Evolutionary conservation across 2,329 filamentous ascomycete species (phyloP).

Genomic region (Cladophialophora carrionii): DNA sequence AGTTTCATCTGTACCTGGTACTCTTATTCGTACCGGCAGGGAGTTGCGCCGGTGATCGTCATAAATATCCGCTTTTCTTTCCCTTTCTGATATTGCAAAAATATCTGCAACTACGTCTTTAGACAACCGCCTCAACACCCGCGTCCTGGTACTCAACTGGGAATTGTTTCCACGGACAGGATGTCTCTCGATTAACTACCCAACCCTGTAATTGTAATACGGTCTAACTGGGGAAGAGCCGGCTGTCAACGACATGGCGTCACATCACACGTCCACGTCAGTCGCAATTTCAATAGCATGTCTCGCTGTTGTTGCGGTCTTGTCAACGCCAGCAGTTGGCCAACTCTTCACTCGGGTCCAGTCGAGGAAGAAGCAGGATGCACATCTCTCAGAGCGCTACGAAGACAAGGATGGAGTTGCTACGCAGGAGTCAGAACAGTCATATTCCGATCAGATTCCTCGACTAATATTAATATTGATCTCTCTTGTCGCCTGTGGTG

Average conservation of each 20-base stretch:
- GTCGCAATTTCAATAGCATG: slow-evolving; percentile 32
- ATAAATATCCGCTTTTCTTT: not conserved
- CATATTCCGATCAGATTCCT: slow-evolving; percentile 64
- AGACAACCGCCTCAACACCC: not conserved
- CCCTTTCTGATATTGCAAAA: not conserved
- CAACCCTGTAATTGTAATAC: slow-evolving; percentile 1
- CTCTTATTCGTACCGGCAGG: not conserved
- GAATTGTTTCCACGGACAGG: not conserved
- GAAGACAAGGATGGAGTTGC: slow-evolving; percentile 71
- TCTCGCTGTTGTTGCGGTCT: slow-evolving; percentile 24
- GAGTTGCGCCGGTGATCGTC: not conserved
- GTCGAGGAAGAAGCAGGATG: slow-evolving; percentile 27
- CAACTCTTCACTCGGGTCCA: slow-evolving; percentile 22
- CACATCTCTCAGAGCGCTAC: slow-evolving; percentile 54
- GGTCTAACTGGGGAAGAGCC: not conserved
- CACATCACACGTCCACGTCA: slow-evolving; percentile 25
- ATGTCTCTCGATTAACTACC: not conserved
- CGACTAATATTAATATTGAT: slow-evolving; percentile 60
- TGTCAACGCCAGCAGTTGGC: slow-evolving; percentile 28
- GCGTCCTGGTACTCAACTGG: not conserved
- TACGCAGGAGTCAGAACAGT: slow-evolving; percentile 63
- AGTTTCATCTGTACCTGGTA: not conserved
- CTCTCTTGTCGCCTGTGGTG: slow-evolving; percentile 57
- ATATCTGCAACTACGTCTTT: not conserved
- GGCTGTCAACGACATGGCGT: slow-evolving; percentile 9